phyloP scores from a whole-genome alignment of 352 stramenopile species.

The Phytophthora aleatoria region DNA sequence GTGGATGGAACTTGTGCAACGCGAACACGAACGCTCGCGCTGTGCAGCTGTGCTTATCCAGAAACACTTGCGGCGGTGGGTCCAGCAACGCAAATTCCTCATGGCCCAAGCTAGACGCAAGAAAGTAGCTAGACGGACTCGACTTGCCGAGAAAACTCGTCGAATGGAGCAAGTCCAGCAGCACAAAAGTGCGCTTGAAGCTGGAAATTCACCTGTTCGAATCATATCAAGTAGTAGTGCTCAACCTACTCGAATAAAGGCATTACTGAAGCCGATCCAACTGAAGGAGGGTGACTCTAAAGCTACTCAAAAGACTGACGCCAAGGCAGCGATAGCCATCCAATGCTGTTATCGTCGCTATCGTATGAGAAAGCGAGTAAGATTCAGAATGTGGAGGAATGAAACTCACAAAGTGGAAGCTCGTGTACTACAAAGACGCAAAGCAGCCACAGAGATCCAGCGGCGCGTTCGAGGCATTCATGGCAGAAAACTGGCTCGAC shows the following conservation, averaged over 20 bases:
- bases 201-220: slow-evolving; percentile 2
- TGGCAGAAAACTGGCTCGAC: slow-evolving; percentile 26
- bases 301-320: slow-evolving; percentile 5
- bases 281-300: slow-evolving; percentile 10
- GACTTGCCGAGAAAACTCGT: slow-evolving; percentile 36
- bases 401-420: slow-evolving; percentile 40
- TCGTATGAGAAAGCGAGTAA: slow-evolving; percentile 12
- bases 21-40: slow-evolving; percentile 26
- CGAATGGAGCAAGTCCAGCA: slow-evolving; percentile 3
- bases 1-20: slow-evolving; percentile 33
- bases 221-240: neutral
- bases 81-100: slow-evolving; percentile 49
- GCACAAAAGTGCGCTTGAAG: neutral
- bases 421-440: slow-evolving; percentile 25
- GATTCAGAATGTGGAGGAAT: slow-evolving; percentile 24
- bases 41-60: slow-evolving; percentile 47
- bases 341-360: slow-evolving; percentile 41
- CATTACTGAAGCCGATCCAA: slow-evolving; percentile 14
- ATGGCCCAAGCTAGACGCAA: slow-evolving; percentile 29
- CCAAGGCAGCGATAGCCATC: slow-evolving; percentile 21
- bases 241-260: slow-evolving; percentile 9
- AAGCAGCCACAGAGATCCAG: slow-evolving; percentile 46
- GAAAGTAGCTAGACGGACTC: slow-evolving; percentile 36
- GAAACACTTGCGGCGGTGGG: slow-evolving; percentile 51
- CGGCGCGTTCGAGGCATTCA: slow-evolving; percentile 34